Base-by-base conservation (phyloP, 371 early-diverging fungal species). In the Phascolomyces articulosus region DNA sequence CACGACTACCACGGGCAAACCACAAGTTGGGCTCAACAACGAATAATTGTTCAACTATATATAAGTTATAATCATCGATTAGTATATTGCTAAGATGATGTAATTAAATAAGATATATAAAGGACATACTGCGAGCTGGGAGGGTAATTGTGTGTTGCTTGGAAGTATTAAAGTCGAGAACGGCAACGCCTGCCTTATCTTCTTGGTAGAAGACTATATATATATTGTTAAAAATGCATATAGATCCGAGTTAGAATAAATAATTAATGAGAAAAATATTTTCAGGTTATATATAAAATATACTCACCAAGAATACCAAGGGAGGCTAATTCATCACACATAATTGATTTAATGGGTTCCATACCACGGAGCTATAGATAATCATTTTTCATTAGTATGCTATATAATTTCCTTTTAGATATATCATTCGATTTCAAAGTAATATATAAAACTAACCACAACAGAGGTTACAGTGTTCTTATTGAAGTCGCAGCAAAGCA, bases 141-240 rank as follows among this genome's bases (percentile, higher is more conserved):
- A 85, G 38, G 6, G 65, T 77, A 3, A 89, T 69, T 7, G 77
- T 82, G 53, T 83, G 72, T 56, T 90, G 89, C 23, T 74, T 64
- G 24, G 80, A 78, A 0, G 82, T 76, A 56, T 86, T 84, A 48
- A 90, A 90, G 58, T 91, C 89, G 2, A 91, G 66, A 2, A 90
- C 69, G 8, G 88, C 80, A 55, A 91, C 58, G n/a, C 68, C 73
- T 16, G 82, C 49, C 31, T 78, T 77, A 56, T 77, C 84, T 31
- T 82, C 75, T 68, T 92, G 93, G 69, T 85, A 91, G 62, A 91
- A 89, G 6, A 87, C 82, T 78, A 69, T 63, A n/a, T n/a, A 38
- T 13, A 13, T 9, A 16, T 18, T 3, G 44, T n/a, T 6, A 9
- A 31, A 34, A 34, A 34, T 9, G 2, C n/a, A 34, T 1, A 34